These are phyloP conservation scores for Phascolomyces articulosus DNA, from an alignment of 371 early-diverging fungal species.

Conservation along the genomic window DNA sequence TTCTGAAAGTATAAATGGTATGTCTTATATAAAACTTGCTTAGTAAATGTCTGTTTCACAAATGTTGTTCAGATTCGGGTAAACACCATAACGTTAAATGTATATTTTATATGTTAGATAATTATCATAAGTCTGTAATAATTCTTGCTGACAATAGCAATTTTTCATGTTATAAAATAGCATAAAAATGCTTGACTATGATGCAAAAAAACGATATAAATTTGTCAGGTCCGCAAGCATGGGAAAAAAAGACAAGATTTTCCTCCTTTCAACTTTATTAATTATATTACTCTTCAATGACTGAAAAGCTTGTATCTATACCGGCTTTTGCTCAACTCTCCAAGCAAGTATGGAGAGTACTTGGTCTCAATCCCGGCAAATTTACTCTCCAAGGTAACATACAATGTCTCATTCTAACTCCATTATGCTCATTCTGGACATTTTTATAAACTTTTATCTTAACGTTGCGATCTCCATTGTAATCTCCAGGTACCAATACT, in stretches of 20 bases:
- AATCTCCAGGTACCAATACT: constrained; percentile 76
- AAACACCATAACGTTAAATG: too few relatives aligned
- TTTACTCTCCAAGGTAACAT: constrained; percentile 75
- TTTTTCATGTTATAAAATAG: background rate
- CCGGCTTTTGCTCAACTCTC: constrained; percentile 51
- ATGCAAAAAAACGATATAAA: background rate
- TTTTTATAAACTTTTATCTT: too few relatives aligned
- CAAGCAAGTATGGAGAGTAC: constrained; percentile 57
- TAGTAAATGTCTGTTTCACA: too few relatives aligned
- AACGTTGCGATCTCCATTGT: too few relatives aligned
- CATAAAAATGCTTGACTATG: too few relatives aligned
- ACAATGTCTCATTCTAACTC: background rate
- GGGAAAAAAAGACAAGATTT: background rate
- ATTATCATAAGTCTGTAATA: too few relatives aligned
- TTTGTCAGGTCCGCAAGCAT: constrained; percentile 8
- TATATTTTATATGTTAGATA: too few relatives aligned
- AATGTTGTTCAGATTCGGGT: too few relatives aligned
- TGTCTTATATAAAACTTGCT: too few relatives aligned
- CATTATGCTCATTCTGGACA: background rate
- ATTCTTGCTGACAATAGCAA: too few relatives aligned
- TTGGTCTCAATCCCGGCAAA: constrained; percentile 76
- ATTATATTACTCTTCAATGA: too few relatives aligned
- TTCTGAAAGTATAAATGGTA: too few relatives aligned
- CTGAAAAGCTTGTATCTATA: constrained; percentile 5
- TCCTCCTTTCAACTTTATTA: background rate